phyloP scores from a whole-genome alignment of 768 basidiomycete species.

The Ramaria rubella region DNA sequence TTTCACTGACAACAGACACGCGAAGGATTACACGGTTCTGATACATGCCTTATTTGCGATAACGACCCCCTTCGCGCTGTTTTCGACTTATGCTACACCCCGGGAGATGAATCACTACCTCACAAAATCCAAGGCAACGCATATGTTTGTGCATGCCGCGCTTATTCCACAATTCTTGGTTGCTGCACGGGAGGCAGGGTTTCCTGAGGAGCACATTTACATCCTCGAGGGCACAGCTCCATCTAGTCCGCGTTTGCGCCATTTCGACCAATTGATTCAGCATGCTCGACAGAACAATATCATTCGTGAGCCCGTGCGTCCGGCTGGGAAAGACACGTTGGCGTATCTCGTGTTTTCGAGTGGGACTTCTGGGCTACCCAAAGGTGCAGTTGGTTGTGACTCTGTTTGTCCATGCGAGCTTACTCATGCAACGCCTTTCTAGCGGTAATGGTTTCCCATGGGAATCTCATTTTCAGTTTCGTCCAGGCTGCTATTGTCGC shows the following conservation, averaged over 20 bases:
- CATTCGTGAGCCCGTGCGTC: slow-evolving; percentile 36
- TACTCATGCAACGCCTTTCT: neutral
- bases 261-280: neutral
- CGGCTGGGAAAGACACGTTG: slow-evolving; percentile 45
- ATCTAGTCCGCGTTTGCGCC: neutral
- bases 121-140: slow-evolving; percentile 41
- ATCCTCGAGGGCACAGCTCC: slow-evolving; percentile 17
- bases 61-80: slow-evolving; percentile 46
- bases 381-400: slow-evolving; percentile 38
- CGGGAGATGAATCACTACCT: slow-evolving; percentile 50
- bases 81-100: slow-evolving; percentile 49
- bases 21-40: slow-evolving; percentile 49
- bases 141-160: slow-evolving; percentile 45
- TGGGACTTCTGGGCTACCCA: slow-evolving; percentile 70
- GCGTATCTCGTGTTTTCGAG: slow-evolving; percentile 74
- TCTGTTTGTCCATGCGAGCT: neutral
- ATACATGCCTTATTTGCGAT: slow-evolving; percentile 42
- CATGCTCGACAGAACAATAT: slow-evolving; percentile 13
- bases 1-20: no score
- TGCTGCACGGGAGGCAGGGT: slow-evolving; percentile 28
- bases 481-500: slow-evolving; percentile 31
- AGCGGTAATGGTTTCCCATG: slow-evolving; percentile 74
- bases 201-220: slow-evolving; percentile 9
- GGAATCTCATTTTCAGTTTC: slow-evolving; percentile 47
- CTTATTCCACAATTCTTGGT: slow-evolving; percentile 37